Evolutionary conservation across 305 asterid species (phyloP), one percentile per base, ranked within the genome.

Genomic region (Fraxinus albicans): DNA sequence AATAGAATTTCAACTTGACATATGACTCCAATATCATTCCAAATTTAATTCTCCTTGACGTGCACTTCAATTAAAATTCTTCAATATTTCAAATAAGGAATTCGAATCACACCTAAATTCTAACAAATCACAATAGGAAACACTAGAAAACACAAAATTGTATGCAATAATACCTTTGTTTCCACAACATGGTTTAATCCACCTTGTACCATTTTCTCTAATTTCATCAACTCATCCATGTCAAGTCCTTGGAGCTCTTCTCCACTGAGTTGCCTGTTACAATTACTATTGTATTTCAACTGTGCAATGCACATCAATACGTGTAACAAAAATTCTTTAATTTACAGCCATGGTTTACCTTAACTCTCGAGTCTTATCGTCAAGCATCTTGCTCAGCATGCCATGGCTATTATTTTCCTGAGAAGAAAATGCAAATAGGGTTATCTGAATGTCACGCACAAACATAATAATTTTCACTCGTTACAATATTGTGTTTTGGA

Each of bases 161-260:
- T 25, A 23, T 67, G 35, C 13, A n/a, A 76, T 33, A 79, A 12
- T 42, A 91, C 97, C 97, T 93, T 91, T 1, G 83, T 63, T 86
- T 90, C 92, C 23, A 65, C 79, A 6, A 94, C 86, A 42, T 91
- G 94, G 77, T 82, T 81, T 83, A 90, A 76, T 75, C 93, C 97
- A 7, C 88, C 84, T 86, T 91, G 93, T 0, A 92, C 84, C 87
- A 84, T 8, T 83, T 86, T 94, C 88, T 94, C 98, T 13, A 93
- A 90, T 88, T 82, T 94, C 50, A 88, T 83, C 89, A 94, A 81
- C 29, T 92, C 97, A 67, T 88, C 88, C 85, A 93, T 17, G 31
- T 86, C 84, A 76, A 94, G 97, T 34, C 87, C 97, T 83, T 90
- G 88, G 53, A 94, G 89, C 79, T 90, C 97, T 86, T 94, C 97